Percentiles rank a stretch among this genome's conserved stretches.
These are phyloP conservation scores for Kodamaea restingae DNA, from an alignment of 805 yeast genomes.

Conservation along the genomic window DNA sequence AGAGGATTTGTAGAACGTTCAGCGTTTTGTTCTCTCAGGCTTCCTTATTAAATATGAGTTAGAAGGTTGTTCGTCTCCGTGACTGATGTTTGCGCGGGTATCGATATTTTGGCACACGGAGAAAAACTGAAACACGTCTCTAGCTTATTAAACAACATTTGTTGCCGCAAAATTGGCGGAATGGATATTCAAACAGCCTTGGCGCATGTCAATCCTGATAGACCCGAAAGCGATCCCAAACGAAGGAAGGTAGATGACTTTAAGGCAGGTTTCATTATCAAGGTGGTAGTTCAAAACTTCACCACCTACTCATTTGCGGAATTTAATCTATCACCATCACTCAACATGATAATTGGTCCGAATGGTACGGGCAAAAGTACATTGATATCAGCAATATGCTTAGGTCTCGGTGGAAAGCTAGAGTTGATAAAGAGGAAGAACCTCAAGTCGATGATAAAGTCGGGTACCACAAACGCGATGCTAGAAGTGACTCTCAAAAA, in stretches of 20 bases:
- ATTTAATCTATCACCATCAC: constrained; percentile 72
- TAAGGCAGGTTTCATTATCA: constrained; percentile 46
- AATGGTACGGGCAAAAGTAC: constrained; percentile 96
- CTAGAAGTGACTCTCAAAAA: constrained; percentile 52
- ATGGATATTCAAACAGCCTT: constrained; percentile 6
- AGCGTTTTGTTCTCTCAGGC: no score
- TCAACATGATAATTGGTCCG: constrained; percentile 93
- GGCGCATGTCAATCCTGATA: constrained; percentile 4
- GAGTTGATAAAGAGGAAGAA: constrained; percentile 67
- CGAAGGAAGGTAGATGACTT: constrained; percentile 11
- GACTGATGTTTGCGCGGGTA: no score
- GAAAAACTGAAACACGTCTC: background rate
- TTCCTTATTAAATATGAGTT: no score
- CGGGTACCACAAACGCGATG: constrained; percentile 46
- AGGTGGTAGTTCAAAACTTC: constrained; percentile 55
- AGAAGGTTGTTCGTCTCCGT: no score
- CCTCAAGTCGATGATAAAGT: constrained; percentile 67
- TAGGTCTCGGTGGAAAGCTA: constrained; percentile 80
- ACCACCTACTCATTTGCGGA: constrained; percentile 68
- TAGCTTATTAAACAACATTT: background rate
- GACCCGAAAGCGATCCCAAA: constrained; percentile 1
- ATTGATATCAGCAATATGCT: constrained; percentile 85
- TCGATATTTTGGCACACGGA: background rate
- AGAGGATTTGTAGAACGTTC: background rate
- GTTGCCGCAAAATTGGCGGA: background rate